These are phyloP conservation scores for Penicillium psychrofluorescens DNA, from an alignment of 495 filamentous ascomycete species.

Conservation along the genomic window DNA sequence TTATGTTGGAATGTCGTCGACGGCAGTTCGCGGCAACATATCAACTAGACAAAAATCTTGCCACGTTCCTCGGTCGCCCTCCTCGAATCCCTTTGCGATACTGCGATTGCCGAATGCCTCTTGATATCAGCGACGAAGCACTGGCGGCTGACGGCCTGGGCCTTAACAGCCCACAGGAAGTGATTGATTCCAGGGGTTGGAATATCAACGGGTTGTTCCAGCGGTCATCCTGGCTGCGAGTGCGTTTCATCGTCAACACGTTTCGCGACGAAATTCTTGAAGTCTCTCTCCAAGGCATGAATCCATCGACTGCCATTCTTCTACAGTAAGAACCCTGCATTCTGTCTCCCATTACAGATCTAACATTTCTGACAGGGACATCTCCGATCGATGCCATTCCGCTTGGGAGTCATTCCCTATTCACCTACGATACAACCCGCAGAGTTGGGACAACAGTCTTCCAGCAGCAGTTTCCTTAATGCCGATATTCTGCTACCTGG, in stretches of 20 bases:
- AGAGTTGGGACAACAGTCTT: slow-evolving; percentile 13
- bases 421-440: slow-evolving; percentile 25
- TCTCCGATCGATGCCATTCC: slow-evolving; percentile 26
- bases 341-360: not conserved
- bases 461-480: slow-evolving; percentile 22
- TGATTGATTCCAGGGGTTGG: slow-evolving; percentile 46
- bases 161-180: slow-evolving; percentile 18
- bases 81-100: slow-evolving; percentile 43
- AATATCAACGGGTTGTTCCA: slow-evolving; percentile 28
- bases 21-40: slow-evolving; percentile 43
- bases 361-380: slow-evolving; percentile 16
- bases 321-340: slow-evolving; percentile 9
- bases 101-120: slow-evolving; percentile 43
- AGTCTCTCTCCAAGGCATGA: slow-evolving; percentile 35
- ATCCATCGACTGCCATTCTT: slow-evolving; percentile 18
- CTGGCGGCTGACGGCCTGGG: slow-evolving; percentile 30
- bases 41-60: slow-evolving; percentile 40
- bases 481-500: slow-evolving; percentile 24
- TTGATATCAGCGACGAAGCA: slow-evolving; percentile 45
- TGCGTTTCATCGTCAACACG: slow-evolving; percentile 37
- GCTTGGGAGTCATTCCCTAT: slow-evolving; percentile 28
- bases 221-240: slow-evolving; percentile 33
- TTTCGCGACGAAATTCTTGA: slow-evolving; percentile 54
- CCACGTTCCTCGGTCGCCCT: slow-evolving; percentile 47
- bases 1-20: slow-evolving; percentile 38